Evolutionary conservation across 2,329 filamentous ascomycete genomes (phyloP).

Genomic region (Alternaria dauci): DNA sequence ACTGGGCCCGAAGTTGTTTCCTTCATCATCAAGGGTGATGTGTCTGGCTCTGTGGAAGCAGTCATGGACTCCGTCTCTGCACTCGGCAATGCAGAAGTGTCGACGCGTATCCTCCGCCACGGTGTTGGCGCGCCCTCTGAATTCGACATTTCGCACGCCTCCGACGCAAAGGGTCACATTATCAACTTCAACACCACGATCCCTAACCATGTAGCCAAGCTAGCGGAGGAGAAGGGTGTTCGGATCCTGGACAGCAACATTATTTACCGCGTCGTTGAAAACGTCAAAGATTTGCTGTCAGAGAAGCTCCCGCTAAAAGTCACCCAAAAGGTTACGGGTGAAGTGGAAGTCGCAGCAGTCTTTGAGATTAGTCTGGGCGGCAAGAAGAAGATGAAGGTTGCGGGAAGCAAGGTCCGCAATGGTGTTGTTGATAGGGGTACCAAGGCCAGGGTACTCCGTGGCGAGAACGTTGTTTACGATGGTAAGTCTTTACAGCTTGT

Average conservation of each 20-base stretch:
- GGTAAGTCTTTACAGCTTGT: slow-evolving; percentile 65
- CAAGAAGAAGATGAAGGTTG: slow-evolving; percentile 75
- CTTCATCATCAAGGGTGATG: slow-evolving; percentile 91
- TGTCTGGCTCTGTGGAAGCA: slow-evolving; percentile 92
- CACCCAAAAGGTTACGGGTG: slow-evolving; percentile 77
- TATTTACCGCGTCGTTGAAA: slow-evolving; percentile 82
- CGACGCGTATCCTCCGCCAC: slow-evolving; percentile 77
- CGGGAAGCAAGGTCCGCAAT: slow-evolving; percentile 87
- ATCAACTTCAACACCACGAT: slow-evolving; percentile 85
- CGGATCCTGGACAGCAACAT: slow-evolving; percentile 84
- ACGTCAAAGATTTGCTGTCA: slow-evolving; percentile 72
- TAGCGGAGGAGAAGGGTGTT: slow-evolving; percentile 77
- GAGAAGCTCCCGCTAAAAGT: slow-evolving; percentile 73
- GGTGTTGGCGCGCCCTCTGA: slow-evolving; percentile 81
- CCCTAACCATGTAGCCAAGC: slow-evolving; percentile 70
- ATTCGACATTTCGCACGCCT: slow-evolving; percentile 88
- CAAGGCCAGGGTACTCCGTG: slow-evolving; percentile 75
- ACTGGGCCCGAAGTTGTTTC: slow-evolving; percentile 68
- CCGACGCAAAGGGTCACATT: slow-evolving; percentile 76
- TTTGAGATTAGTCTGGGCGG: slow-evolving; percentile 86
- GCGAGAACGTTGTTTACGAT: slow-evolving; percentile 76
- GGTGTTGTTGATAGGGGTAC: slow-evolving; percentile 71
- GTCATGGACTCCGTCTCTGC: slow-evolving; percentile 78
- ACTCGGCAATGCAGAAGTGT: slow-evolving; percentile 85
- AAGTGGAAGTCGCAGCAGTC: slow-evolving; percentile 83